phyloP scores from a whole-genome alignment of 2,329 filamentous ascomycete species.

The Furcasterigmium sp. region DNA sequence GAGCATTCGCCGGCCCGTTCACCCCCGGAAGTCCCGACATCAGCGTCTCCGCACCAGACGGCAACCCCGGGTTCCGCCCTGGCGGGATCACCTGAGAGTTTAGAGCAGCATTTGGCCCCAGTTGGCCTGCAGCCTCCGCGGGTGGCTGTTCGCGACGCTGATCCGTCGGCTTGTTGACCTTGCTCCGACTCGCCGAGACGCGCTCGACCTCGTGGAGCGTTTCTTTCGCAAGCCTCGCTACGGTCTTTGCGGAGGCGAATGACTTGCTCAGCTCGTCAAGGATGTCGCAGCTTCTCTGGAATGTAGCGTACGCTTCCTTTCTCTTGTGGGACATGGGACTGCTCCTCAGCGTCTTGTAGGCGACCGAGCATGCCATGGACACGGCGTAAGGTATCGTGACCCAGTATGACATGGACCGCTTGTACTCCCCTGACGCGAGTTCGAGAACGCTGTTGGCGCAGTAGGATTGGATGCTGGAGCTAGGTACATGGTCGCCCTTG shows the following conservation, averaged over 20 bases:
- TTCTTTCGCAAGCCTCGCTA: conserved; percentile 13
- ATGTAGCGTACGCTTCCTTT: conserved; percentile 10
- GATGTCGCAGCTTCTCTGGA: conserved; percentile 14
- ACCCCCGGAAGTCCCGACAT: too few species aligned
- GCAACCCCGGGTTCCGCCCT: too few species aligned
- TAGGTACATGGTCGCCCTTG: conserved; percentile 8
- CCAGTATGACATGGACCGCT: conserved; percentile 14
- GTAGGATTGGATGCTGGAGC: conserved; percentile 12
- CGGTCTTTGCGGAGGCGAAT: conserved; percentile 11
- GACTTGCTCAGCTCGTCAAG: conserved; percentile 12
- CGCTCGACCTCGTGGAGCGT: conserved; percentile 13
- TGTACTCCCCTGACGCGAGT: conserved; percentile 14
- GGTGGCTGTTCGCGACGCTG: background rate
- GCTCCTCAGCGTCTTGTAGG: conserved; percentile 16
- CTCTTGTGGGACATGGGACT: conserved; percentile 14
- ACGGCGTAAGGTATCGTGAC: conserved; percentile 16
- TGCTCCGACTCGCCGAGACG: conserved; percentile 2
- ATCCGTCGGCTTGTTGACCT: background rate
- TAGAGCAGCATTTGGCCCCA: background rate
- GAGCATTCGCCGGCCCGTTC: too few species aligned
- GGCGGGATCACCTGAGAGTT: too few species aligned
- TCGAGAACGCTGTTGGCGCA: conserved; percentile 14
- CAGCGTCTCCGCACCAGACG: too few species aligned
- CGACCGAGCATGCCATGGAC: conserved; percentile 15
- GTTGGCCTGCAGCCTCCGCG: background rate